Base-by-base conservation (phyloP, 2,329 filamentous ascomycete genomes). In the Ophiostoma triangulosporum region DNA sequence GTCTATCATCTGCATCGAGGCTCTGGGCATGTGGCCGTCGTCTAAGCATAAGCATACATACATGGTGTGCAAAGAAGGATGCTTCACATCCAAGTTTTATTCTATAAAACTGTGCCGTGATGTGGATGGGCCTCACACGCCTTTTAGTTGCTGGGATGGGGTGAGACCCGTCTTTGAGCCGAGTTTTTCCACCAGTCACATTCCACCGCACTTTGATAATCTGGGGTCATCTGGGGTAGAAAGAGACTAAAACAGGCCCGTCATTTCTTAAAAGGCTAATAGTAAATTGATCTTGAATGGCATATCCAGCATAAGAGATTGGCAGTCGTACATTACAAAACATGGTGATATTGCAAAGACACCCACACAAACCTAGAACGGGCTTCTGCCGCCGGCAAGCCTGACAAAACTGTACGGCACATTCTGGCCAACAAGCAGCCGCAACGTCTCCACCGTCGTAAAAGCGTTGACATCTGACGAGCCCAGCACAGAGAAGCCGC, bases 361-460 rank as follows among this genome's bases (percentile, higher is more conserved):
- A n/a, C n/a, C 7, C 49, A 14, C 9, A 38, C 14, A 52, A 33
- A 43, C 15, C 27, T 33, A 77, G 58, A 72, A 77, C 56, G 75
- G 66, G 27, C 68, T 70, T 22, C 73, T 67, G 2, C 76, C 76
- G 49, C 74, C 74, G 2, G 87, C 86, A 64, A 93, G 71, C 49
- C 86, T 75, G 40, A 93, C 88, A 70, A 94, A 94, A 68, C 86
- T 89, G 67, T 88, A 91, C 6, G 85, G 86, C 54, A 93, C 86
- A 64, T 93, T 93, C 69, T 93, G 86, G 9, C 88, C 88, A 11
- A 91, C 85, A 24, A 94, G 73, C 56, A 90, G 66, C 59, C 87
- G 74, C 53, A 93, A 68, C 49, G 83, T 91, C 68, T 93, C 86
- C 5, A 91, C 87, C 2, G 86, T 90, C 22, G 86, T 90, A 70